Evolutionary conservation across 139 green algal genomes (phyloP).

Genomic region (Picocystis salinarum): DNA sequence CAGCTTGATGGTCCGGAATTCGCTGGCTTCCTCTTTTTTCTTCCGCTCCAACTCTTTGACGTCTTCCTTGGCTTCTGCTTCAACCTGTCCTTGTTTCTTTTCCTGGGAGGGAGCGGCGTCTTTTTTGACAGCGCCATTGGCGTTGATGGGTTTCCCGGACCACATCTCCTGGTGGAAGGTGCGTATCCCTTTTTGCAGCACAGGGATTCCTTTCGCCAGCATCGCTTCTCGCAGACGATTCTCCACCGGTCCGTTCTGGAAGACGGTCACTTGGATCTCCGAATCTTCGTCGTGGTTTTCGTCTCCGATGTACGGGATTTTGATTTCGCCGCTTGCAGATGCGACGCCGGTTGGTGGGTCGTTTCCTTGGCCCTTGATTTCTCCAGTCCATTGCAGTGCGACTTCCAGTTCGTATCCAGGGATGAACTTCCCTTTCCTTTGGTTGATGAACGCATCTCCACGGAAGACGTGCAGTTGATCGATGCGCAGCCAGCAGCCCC

Average conservation of each 20-base stretch:
- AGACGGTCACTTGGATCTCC: constrained; percentile 26
- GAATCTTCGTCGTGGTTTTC: constrained; percentile 79
- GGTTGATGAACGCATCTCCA: constrained; percentile 59
- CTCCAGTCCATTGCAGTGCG: constrained; percentile 33
- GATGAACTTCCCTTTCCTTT: constrained; percentile 72
- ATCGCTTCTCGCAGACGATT: constrained; percentile 14
- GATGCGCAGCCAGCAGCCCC: no score
- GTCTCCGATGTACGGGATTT: constrained; percentile 42
- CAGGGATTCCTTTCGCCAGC: constrained; percentile 5
- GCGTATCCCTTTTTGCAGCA: constrained; percentile 5
- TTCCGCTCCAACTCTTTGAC: constrained; percentile 1
- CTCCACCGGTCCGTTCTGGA: background rate
- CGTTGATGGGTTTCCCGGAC: constrained; percentile 7
- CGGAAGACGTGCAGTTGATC: constrained; percentile 9
- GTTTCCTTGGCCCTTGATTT: constrained; percentile 17
- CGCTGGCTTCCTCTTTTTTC: constrained; percentile 5
- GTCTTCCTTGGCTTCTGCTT: background rate
- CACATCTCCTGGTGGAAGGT: constrained; percentile 19
- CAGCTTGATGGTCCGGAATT: constrained; percentile 25
- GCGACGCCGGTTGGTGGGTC: constrained; percentile 8
- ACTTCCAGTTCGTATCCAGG: constrained; percentile 61
- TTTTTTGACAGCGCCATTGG: background rate
- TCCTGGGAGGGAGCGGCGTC: background rate
- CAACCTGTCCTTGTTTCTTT: background rate
- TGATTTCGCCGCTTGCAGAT: constrained; percentile 10